Percentiles rank a stretch among this genome's conserved stretches.
Evolutionary conservation across 768 basidiomycete genomes (phyloP).

Genomic region (Pisolithus albus): DNA sequence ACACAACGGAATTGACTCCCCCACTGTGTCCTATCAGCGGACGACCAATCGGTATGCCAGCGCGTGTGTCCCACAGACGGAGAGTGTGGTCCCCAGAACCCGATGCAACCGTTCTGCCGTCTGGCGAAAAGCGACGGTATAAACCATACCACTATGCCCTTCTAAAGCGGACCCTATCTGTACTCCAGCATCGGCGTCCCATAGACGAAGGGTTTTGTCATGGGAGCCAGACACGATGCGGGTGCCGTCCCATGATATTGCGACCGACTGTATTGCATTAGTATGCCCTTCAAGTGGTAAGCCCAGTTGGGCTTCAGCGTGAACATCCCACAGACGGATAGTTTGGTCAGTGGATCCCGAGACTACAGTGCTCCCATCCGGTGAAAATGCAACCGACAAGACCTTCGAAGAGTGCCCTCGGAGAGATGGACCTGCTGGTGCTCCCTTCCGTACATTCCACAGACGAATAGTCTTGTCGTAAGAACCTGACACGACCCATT

Average conservation of each 20-base stretch:
- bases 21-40: not conserved
- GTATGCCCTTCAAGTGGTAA: not conserved
- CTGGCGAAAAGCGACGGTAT: not conserved
- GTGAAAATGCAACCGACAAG: not conserved
- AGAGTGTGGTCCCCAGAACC: not conserved
- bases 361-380: constrained; percentile 13
- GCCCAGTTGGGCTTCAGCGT: not conserved
- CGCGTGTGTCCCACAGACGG: not conserved
- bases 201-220: not conserved
- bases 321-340: constrained; percentile 2
- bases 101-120: not conserved
- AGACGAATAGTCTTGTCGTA: not conserved
- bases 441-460: not conserved
- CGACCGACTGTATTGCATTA: not conserved
- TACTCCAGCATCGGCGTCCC: not conserved
- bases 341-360: constrained; percentile 16
- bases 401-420: not conserved
- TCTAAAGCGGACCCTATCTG: not conserved
- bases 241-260: not conserved
- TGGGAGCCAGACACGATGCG: not conserved
- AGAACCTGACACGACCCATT: not conserved
- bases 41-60: not conserved
- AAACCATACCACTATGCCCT: not conserved
- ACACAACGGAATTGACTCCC: not conserved
- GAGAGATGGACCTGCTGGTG: not conserved